A percentile compares a stretch with the other conserved stretches of the same genome.
Evolutionary conservation across 768 basidiomycete species (phyloP).

Genomic region (Rhizopogon vesiculosus): DNA sequence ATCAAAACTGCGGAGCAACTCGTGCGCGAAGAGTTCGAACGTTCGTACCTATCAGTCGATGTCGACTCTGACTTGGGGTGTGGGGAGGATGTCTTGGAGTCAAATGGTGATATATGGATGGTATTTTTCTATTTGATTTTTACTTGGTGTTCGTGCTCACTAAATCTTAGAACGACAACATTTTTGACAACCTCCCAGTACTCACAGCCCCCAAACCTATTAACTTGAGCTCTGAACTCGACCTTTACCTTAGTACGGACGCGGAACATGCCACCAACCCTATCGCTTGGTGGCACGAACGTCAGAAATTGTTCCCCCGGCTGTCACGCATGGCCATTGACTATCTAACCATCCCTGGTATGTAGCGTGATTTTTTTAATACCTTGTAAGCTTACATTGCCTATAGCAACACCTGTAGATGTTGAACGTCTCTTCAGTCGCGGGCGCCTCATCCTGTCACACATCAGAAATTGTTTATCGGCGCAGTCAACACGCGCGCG

Average conservation of each 20-base stretch:
- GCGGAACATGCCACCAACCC: conserved; percentile 18
- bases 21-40: too few relatives aligned
- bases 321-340: conserved; percentile 31
- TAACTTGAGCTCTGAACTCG: conserved; percentile 22
- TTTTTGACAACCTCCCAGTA: conserved; percentile 26
- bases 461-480: conserved; percentile 20
- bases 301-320: conserved; percentile 17
- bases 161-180: conserved; percentile 12
- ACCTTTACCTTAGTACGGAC: conserved; percentile 21
- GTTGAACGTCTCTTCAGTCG: conserved; percentile 25
- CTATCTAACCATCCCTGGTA: conserved; percentile 12
- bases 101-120: neutral
- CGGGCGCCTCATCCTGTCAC: conserved; percentile 21
- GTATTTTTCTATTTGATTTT: neutral
- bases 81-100: neutral
- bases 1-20: conserved; percentile 13
- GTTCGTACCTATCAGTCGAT: conserved; percentile 13
- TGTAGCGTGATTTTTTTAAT: conserved; percentile 6
- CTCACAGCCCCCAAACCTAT: conserved; percentile 12
- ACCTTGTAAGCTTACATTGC: conserved; percentile 20
- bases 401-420: conserved; percentile 25
- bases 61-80: neutral
- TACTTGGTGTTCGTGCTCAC: neutral
- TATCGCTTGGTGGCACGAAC: conserved; percentile 28
- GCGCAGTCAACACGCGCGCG: conserved; percentile 21